Evolutionary conservation across 2,329 filamentous ascomycete genomes (phyloP).

Genomic region (Pseudofabraea citricarpa): DNA sequence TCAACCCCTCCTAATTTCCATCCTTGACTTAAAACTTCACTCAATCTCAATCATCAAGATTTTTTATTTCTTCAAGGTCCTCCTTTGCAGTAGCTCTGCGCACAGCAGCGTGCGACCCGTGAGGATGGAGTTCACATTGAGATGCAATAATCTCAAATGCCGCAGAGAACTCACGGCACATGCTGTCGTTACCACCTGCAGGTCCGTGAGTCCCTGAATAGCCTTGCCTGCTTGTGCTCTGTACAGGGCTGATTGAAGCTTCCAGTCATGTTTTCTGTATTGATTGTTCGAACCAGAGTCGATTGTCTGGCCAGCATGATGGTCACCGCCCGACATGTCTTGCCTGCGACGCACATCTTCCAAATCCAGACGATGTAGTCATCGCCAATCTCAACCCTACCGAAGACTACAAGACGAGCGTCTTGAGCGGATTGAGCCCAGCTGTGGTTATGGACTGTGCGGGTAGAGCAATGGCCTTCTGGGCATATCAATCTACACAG

Average conservation of each 20-base stretch:
- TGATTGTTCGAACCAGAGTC: slow-evolving; percentile 62
- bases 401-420: slow-evolving; percentile 86
- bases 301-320: slow-evolving; percentile 48
- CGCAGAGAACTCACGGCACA: slow-evolving; percentile 61
- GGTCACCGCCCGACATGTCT: slow-evolving; percentile 59
- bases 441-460: slow-evolving; percentile 83
- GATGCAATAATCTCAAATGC: slow-evolving; percentile 79
- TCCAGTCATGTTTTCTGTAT: slow-evolving; percentile 82
- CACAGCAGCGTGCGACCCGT: neutral
- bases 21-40: too few species aligned
- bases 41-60: too few species aligned
- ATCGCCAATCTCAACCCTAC: slow-evolving; percentile 68
- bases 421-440: slow-evolving; percentile 78
- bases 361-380: slow-evolving; percentile 70
- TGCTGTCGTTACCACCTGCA: slow-evolving; percentile 86
- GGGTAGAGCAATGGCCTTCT: slow-evolving; percentile 73
- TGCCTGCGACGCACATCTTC: slow-evolving; percentile 65
- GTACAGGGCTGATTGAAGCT: slow-evolving; percentile 10
- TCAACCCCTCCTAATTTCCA: too few species aligned
- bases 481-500: slow-evolving; percentile 80
- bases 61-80: too few species aligned
- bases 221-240: slow-evolving; percentile 3
- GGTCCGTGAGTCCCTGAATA: slow-evolving; percentile 41
- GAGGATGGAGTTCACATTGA: slow-evolving; percentile 69
- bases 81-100: too few species aligned